phyloP scores from a whole-genome alignment of 139 green algal species.

The Chlamydomonas eustigma region DNA sequence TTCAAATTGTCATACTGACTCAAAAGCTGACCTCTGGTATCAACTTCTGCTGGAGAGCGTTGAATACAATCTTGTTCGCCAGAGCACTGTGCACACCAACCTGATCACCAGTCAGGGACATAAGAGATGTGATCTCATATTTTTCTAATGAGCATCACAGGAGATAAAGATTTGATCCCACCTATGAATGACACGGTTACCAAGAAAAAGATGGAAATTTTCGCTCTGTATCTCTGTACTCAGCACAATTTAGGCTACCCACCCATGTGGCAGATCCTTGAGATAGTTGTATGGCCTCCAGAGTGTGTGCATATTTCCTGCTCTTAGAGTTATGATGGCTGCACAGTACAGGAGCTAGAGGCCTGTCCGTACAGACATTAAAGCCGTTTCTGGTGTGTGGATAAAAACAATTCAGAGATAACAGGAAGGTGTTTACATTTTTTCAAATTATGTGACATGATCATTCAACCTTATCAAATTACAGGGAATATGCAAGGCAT shows the following conservation, averaged over 20 bases:
- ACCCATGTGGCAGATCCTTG: constrained; percentile 9
- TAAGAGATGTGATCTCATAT: too few relatives aligned
- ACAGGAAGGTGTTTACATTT: too few relatives aligned
- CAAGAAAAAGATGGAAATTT: too few relatives aligned
- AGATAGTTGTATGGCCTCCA: constrained; percentile 46
- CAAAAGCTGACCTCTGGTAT: not conserved
- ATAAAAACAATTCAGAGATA: too few relatives aligned
- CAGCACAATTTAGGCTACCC: not conserved
- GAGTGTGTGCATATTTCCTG: constrained; percentile 55
- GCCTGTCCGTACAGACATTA: constrained; percentile 7
- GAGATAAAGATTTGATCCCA: too few relatives aligned
- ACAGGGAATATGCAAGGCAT: too few relatives aligned
- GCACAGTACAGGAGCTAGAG: constrained; percentile 29
- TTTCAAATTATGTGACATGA: too few relatives aligned
- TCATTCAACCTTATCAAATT: not conserved
- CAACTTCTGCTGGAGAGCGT: constrained; percentile 22
- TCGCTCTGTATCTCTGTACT: too few relatives aligned
- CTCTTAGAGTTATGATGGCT: constrained; percentile 10
- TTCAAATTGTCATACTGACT: not conserved
- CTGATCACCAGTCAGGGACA: not conserved
- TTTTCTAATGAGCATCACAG: too few relatives aligned
- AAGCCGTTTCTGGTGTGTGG: not conserved
- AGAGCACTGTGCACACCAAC: constrained; percentile 31
- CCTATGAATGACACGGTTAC: too few relatives aligned
- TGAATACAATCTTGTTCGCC: constrained; percentile 55